Conservation (phyloP, 805 yeast genomes). For the Ogataea naganishii region DNA sequence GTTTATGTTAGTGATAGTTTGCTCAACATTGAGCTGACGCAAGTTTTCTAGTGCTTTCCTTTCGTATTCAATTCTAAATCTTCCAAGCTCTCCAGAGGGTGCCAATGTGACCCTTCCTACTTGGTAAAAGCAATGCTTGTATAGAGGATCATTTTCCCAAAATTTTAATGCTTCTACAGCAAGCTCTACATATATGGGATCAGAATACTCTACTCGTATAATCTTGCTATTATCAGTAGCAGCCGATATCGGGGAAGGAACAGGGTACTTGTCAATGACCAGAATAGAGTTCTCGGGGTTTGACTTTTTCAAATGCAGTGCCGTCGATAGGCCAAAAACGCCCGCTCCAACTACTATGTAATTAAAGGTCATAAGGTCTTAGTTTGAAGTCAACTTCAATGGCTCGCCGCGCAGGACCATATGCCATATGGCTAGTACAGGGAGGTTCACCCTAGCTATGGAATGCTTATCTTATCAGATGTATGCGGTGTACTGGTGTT, state of each 20-base stretch:
- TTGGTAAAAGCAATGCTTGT: constrained; percentile 12
- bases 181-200: constrained; percentile 17
- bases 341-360: constrained; percentile 25
- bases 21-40: constrained; percentile 15
- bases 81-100: constrained; percentile 13
- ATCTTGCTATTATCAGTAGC: constrained; percentile 25
- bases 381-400: too few species aligned
- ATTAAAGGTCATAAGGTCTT: too few species aligned
- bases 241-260: constrained; percentile 25
- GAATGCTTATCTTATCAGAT: too few species aligned
- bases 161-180: constrained; percentile 20
- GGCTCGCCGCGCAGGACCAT: too few species aligned
- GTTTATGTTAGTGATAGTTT: constrained; percentile 11
- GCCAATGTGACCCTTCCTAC: constrained; percentile 24
- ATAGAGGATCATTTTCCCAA: constrained; percentile 21
- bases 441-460: too few species aligned
- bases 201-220: constrained; percentile 24
- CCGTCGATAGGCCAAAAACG: constrained; percentile 26
- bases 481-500: too few species aligned
- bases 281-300: constrained; percentile 12
- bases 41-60: constrained; percentile 15
- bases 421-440: too few species aligned
- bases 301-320: constrained; percentile 13
- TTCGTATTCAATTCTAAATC: constrained; percentile 19
- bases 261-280: constrained; percentile 18